These are phyloP conservation scores for Trichodelitschia bisporula DNA, from an alignment of 495 filamentous ascomycete genomes.

Conservation along the genomic window DNA sequence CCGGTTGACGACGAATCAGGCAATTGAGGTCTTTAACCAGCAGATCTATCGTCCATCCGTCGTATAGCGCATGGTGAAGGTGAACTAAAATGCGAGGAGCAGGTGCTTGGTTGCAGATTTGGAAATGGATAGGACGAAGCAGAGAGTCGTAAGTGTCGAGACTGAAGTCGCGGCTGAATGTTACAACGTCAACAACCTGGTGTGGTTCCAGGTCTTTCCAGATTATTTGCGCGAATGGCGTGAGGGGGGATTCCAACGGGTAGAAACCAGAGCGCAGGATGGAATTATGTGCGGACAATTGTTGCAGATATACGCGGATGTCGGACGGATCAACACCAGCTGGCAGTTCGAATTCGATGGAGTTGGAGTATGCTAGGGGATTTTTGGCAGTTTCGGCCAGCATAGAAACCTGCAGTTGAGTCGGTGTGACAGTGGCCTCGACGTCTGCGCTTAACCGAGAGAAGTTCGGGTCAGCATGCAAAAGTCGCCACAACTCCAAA, in stretches of 20 bases:
- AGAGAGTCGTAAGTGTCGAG: constrained; percentile 19
- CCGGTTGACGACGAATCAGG: constrained; percentile 12
- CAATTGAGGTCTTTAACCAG: constrained; percentile 34
- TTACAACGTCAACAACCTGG: constrained; percentile 19
- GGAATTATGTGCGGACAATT: constrained; percentile 28
- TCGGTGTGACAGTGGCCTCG: too few relatives aligned
- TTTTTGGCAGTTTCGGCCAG: constrained; percentile 36
- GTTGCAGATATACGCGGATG: constrained; percentile 22
- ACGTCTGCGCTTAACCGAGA: too few relatives aligned
- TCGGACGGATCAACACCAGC: constrained; percentile 6
- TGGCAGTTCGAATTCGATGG: constrained; percentile 33
- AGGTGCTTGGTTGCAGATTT: constrained; percentile 16
- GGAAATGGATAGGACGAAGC: constrained; percentile 30
- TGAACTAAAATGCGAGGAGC: constrained; percentile 20
- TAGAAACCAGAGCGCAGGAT: constrained; percentile 48
- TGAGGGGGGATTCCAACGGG: constrained; percentile 18
- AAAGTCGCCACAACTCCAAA: too few relatives aligned
- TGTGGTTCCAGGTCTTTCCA: constrained; percentile 24
- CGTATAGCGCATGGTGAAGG: constrained; percentile 59
- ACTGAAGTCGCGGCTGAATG: constrained; percentile 11
- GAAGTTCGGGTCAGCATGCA: too few relatives aligned
- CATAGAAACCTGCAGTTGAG: constrained; percentile 58
- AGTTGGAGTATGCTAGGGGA: constrained; percentile 42
- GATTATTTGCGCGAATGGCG: constrained; percentile 32
- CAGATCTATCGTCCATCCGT: constrained; percentile 64